Conservation (phyloP, 208 protist genomes). For the Leishmania aethiopica region DNA sequence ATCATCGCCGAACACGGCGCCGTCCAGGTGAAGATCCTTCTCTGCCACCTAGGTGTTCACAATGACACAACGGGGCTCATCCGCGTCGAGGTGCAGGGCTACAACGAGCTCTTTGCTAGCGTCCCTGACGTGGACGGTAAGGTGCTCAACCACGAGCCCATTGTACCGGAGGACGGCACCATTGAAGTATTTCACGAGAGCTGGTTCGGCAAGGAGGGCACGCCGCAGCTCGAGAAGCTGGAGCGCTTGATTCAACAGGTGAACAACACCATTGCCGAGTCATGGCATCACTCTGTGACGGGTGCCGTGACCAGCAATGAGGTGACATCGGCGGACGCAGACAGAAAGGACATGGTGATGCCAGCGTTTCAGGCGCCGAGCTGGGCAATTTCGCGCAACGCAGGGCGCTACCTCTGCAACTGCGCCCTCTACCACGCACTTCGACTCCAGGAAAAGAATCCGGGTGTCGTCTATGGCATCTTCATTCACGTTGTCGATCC, state of each 20-base stretch:
- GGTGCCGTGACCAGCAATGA: not conserved
- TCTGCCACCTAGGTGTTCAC: conserved; percentile 67
- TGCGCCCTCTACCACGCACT: conserved; percentile 61
- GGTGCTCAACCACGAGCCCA: conserved; percentile 52
- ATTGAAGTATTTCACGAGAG: conserved; percentile 40
- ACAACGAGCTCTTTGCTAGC: conserved; percentile 63
- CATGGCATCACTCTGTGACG: not conserved
- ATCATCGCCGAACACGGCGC: conserved; percentile 20
- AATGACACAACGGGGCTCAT: conserved; percentile 50
- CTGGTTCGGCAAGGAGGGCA: conserved; percentile 39
- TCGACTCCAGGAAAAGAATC: conserved; percentile 51
- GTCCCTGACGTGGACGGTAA: conserved; percentile 47
- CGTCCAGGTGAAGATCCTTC: conserved; percentile 33
- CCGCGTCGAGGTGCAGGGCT: conserved; percentile 60
- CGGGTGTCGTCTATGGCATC: conserved; percentile 31
- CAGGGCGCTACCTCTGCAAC: conserved; percentile 79
- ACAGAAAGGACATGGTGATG: conserved; percentile 33
- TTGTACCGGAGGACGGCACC: conserved; percentile 34
- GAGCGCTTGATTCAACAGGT: conserved; percentile 25
- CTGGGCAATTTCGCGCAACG: conserved; percentile 61
- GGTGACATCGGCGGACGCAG: not conserved
- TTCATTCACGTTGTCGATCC: conserved; percentile 69
- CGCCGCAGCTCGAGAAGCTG: conserved; percentile 33
- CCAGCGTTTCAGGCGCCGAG: conserved; percentile 33
- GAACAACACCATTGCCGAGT: conserved; percentile 18